phyloP scores from a whole-genome alignment of 1,139 yeast genomes.

The Pichia sp. region DNA sequence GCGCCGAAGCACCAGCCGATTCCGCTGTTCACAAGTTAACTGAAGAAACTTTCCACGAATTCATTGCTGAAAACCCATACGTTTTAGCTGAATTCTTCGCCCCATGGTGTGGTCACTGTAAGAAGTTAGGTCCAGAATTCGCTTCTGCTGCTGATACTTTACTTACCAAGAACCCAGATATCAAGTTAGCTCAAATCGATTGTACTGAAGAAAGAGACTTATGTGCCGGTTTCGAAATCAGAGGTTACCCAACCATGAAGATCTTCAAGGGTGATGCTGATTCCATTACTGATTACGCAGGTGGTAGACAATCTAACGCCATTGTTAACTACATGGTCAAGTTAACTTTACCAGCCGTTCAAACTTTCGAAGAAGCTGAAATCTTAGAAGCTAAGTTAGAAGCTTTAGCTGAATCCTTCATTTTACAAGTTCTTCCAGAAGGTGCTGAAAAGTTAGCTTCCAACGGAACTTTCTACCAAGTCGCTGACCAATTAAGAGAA shows the following conservation, averaged over 20 bases:
- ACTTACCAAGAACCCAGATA: constrained; percentile 58
- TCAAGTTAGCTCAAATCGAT: constrained; percentile 87
- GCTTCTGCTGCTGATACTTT: constrained; percentile 79
- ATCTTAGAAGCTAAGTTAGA: constrained; percentile 50
- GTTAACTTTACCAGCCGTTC: constrained; percentile 81
- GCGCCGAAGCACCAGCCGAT: constrained; percentile 69
- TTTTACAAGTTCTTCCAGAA: constrained; percentile 49
- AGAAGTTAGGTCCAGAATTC: constrained; percentile 89
- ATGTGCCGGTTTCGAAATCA: constrained; percentile 71
- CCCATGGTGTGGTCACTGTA: constrained; percentile 99
- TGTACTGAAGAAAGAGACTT: constrained; percentile 85
- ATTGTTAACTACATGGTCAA: constrained; percentile 79
- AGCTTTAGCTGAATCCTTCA: constrained; percentile 50
- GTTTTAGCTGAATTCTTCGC: constrained; percentile 96
- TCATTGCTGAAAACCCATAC: constrained; percentile 68
- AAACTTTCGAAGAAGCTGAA: constrained; percentile 45
- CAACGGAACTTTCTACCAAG: constrained; percentile 48
- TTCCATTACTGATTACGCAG: constrained; percentile 62
- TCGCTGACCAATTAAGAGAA: constrained; percentile 62
- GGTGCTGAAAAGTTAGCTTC: constrained; percentile 35
- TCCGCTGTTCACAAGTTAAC: constrained; percentile 86
- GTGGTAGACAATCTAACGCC: constrained; percentile 80
- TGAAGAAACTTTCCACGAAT: constrained; percentile 58
- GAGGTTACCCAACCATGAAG: constrained; percentile 92
- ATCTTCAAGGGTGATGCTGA: constrained; percentile 66